Conservation (phyloP, 495 filamentous ascomycete species). For the Evernia prunastri region DNA sequence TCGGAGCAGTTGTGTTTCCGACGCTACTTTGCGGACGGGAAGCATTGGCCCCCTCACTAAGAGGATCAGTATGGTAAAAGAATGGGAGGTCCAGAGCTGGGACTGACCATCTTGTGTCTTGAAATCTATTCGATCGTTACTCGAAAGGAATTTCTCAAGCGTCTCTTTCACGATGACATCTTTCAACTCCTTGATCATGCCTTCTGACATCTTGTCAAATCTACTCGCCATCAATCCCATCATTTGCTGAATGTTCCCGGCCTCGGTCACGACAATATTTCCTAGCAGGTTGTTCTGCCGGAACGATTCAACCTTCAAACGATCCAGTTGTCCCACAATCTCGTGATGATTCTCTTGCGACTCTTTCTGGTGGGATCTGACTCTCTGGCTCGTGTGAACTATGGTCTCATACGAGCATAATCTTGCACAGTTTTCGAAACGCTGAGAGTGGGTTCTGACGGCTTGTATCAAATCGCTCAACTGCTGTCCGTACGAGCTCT, state of each 20-base stretch:
- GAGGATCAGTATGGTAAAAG: not conserved
- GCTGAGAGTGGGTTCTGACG: not conserved
- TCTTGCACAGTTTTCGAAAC: not conserved
- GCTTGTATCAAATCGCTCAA: conserved; percentile 4
- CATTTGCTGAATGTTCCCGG: conserved; percentile 5
- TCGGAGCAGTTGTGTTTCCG: not conserved
- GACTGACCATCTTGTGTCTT: conserved; percentile 8
- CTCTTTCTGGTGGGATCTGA: not conserved
- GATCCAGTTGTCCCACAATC: not conserved
- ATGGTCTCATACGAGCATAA: conserved; percentile 7
- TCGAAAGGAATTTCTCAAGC: conserved; percentile 2
- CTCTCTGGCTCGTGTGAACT: not conserved
- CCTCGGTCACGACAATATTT: not conserved
- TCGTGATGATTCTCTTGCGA: not conserved
- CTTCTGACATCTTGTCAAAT: not conserved
- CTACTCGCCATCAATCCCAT: not conserved
- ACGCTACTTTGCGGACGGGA: not conserved
- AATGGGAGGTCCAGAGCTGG: not conserved
- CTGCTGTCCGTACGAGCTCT: not conserved
- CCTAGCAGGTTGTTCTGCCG: not conserved
- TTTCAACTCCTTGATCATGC: not conserved
- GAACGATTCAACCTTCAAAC: not conserved
- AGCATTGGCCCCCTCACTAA: not conserved
- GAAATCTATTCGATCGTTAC: not conserved
- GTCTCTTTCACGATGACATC: not conserved